Base-by-base conservation (phyloP, 202 grass and related monocot species). In the Zoysia matrella region DNA sequence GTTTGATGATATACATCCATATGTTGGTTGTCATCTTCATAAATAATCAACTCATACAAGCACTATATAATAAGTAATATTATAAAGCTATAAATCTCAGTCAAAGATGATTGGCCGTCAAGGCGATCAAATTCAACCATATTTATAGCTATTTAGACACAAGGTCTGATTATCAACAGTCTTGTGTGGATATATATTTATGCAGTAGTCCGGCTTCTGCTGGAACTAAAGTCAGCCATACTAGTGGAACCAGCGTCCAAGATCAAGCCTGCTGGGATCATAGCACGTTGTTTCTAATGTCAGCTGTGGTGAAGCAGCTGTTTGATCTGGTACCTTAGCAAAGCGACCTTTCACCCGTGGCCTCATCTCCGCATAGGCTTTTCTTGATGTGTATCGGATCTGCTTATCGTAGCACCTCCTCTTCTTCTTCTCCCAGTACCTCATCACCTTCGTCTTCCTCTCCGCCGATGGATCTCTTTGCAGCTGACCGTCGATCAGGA, bases 341-440 rank as follows among this genome's bases (percentile, higher is more conserved):
- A 97, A 97, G 22, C 92, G 86, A 1, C 94, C 92, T 30, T 76
- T 97, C 43, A 94, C 72, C 56, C 94, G 83, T 4, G 92, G 94
- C 60, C 88, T 90, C 78, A 82, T 75, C 63, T 97, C 78, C 1
- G 94, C 94, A 16, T 94, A 91, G 13, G 92, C 86, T 78, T 94
- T 97, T 41, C 94, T 78, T 4, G 92, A 90, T 5, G 72, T 88
- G 5, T 94, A 94, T 30, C 91, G 71, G n/a, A 94, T 85, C 72
- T 94, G 89, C 67, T 97, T 97, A 66, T 87, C 91, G 5, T 92
- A 94, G 52, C 85, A 58, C 60, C 91, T 72, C 68, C 74, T 92
- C 77, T 83, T 94, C 87, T 85, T 80, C 80, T 97, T 97, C 71
- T 97, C 94, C 67, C 78, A 90, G 87, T 97, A 97, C 69, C 91